These are phyloP conservation scores for Flaveria robusta DNA, from an alignment of 129 eudicot species.

Conservation along the genomic window DNA sequence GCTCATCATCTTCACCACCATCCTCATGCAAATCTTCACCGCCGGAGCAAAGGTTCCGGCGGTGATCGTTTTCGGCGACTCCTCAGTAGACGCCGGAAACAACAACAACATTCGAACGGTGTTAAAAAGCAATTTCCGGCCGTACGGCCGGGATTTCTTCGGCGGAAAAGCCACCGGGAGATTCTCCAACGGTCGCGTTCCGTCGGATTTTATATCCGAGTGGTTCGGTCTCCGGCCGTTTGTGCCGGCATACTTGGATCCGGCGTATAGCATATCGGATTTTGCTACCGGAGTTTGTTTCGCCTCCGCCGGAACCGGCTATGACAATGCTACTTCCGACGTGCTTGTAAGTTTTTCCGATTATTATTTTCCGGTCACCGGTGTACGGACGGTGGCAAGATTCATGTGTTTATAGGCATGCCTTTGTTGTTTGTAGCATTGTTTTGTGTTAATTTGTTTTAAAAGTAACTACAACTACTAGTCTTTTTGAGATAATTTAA, in stretches of 20 bases:
- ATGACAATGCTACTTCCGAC: constrained; percentile 69
- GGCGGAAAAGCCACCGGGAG: constrained; percentile 78
- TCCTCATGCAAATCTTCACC: constrained; percentile 32
- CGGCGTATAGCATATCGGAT: constrained; percentile 58
- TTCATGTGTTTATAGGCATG: too few species aligned
- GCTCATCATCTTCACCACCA: constrained; percentile 9
- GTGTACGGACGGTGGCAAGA: neutral
- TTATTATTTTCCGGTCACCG: neutral
- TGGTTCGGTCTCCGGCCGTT: constrained; percentile 56
- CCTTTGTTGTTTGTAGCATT: too few species aligned
- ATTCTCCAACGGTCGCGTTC: constrained; percentile 75
- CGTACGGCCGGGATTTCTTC: constrained; percentile 74
- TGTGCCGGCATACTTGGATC: constrained; percentile 82
- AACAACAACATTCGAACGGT: constrained; percentile 65
- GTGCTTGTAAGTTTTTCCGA: constrained; percentile 59
- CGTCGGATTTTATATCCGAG: constrained; percentile 76
- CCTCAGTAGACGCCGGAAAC: constrained; percentile 83
- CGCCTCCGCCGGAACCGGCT: constrained; percentile 93
- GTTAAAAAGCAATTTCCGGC: constrained; percentile 71
- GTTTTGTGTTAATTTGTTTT: too few species aligned
- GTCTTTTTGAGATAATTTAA: too few species aligned
- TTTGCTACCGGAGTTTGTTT: constrained; percentile 71
- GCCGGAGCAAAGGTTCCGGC: constrained; percentile 58
- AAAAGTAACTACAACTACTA: too few species aligned
- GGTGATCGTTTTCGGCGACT: constrained; percentile 79